These are phyloP conservation scores for Cordyceps javanica DNA, from an alignment of 2,329 filamentous ascomycete species.

Conservation along the genomic window DNA sequence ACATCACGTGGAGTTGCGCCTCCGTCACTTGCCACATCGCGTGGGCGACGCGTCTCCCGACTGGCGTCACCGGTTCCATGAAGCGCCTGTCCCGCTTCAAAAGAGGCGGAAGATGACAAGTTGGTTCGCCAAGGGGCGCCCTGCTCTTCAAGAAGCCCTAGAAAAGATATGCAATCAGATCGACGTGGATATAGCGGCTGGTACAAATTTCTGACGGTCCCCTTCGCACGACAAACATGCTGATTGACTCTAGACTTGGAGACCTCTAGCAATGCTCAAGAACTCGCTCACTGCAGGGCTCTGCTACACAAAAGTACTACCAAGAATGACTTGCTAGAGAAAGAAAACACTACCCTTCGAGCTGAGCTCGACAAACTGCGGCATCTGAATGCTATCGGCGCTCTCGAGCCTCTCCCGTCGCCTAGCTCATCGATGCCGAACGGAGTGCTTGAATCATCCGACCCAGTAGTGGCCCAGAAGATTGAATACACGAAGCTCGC, in stretches of 20 bases:
- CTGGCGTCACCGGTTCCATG: neutral
- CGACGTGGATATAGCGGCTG: conserved; percentile 30
- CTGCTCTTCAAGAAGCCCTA: conserved; percentile 35
- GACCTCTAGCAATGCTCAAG: neutral
- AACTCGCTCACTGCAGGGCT: conserved; percentile 4
- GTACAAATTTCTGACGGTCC: conserved; percentile 21
- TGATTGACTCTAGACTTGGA: neutral
- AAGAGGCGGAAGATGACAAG: conserved; percentile 27
- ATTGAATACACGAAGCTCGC: conserved; percentile 32
- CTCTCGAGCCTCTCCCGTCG: neutral
- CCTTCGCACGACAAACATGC: neutral
- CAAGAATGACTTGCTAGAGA: conserved; percentile 30
- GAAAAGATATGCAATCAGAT: conserved; percentile 34
- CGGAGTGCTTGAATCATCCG: neutral
- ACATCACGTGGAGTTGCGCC: conserved; percentile 9
- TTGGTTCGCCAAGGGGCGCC: conserved; percentile 34
- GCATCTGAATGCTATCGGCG: neutral
- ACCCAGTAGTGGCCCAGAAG: conserved; percentile 20
- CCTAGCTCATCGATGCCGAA: conserved; percentile 7
- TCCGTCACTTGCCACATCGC: neutral
- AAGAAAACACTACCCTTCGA: conserved; percentile 37
- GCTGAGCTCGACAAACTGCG: conserved; percentile 25
- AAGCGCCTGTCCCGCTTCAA: neutral
- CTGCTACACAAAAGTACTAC: conserved; percentile 9
- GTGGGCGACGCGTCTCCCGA: conserved; percentile 4